Percentiles rank a stretch among this genome's conserved stretches.
phyloP scores from a whole-genome alignment of 2,329 filamentous ascomycete species.

The Periconia sp. region DNA sequence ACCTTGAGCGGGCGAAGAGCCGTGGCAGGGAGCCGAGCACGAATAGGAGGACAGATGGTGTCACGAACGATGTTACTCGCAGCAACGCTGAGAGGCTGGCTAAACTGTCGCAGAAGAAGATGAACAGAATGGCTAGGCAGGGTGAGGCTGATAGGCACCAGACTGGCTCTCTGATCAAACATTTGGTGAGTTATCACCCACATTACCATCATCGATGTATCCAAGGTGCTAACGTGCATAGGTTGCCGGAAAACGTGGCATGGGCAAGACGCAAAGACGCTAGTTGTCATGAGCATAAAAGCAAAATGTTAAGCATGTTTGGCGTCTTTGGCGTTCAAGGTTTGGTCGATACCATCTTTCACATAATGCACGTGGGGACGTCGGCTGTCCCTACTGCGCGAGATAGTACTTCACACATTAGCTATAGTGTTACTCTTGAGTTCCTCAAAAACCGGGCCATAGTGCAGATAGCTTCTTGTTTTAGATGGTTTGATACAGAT shows the following conservation, averaged over 20 bases:
- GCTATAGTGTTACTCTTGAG: background rate
- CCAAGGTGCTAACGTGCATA: constrained; percentile 40
- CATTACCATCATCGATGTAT: background rate
- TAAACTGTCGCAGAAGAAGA: constrained; percentile 94
- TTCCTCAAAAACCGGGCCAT: background rate
- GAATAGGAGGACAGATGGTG: constrained; percentile 76
- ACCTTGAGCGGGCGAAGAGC: constrained; percentile 67
- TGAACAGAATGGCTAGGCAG: constrained; percentile 96
- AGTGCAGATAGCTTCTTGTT: background rate
- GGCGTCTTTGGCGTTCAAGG: constrained; percentile 3
- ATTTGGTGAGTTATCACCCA: constrained; percentile 71
- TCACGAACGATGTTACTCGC: constrained; percentile 66
- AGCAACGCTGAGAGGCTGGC: constrained; percentile 81
- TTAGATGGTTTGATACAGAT: background rate
- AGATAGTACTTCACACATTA: background rate
- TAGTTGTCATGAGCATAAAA: constrained; percentile 15
- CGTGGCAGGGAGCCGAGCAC: constrained; percentile 64
- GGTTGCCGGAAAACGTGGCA: constrained; percentile 88
- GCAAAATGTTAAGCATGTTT: background rate
- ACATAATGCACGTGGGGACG: background rate
- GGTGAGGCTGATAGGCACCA: constrained; percentile 95
- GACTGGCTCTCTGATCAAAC: constrained; percentile 79
- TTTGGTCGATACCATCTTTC: constrained; percentile 5
- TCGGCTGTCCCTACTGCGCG: background rate
- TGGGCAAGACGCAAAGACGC: constrained; percentile 77